Conservation (phyloP, 2,329 filamentous ascomycete species). For the Penicillium sp. region DNA sequence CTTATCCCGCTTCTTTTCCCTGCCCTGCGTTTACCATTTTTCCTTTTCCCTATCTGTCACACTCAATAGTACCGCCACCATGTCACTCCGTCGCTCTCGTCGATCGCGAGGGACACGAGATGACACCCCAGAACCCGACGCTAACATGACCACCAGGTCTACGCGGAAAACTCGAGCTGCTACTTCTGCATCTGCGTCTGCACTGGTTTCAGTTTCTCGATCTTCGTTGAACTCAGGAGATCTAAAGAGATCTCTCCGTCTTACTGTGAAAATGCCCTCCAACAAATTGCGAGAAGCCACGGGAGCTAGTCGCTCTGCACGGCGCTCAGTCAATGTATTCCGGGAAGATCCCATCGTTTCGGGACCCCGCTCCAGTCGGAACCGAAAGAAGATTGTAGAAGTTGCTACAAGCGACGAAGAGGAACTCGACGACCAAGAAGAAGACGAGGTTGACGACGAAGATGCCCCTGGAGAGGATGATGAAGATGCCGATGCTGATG, state of each 20-base stretch:
- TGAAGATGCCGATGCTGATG: conserved; percentile 37
- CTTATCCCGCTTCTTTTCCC: conserved; percentile 8
- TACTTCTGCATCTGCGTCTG: conserved; percentile 33
- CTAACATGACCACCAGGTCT: conserved; percentile 40
- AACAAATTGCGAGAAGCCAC: conserved; percentile 52
- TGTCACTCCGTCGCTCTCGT: conserved; percentile 42
- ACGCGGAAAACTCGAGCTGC: conserved; percentile 37
- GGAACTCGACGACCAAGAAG: conserved; percentile 48
- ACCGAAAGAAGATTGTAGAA: conserved; percentile 46
- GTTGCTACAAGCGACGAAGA: conserved; percentile 50
- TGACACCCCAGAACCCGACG: conserved; percentile 29
- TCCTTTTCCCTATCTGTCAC: neutral
- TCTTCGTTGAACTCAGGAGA: conserved; percentile 38
- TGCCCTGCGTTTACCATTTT: neutral
- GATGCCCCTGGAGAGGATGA: conserved; percentile 41
- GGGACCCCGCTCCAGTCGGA: conserved; percentile 48
- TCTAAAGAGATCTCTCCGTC: conserved; percentile 43
- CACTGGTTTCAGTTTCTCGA: conserved; percentile 29
- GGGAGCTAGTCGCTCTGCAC: conserved; percentile 30
- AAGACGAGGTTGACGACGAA: conserved; percentile 42
- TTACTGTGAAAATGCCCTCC: conserved; percentile 52
- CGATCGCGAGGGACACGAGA: conserved; percentile 36
- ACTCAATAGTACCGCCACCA: conserved; percentile 18
- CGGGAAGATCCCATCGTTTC: conserved; percentile 48
- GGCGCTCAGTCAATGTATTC: conserved; percentile 45